Base-by-base conservation (phyloP, 768 basidiomycete genomes). In the Collybia mongolica region DNA sequence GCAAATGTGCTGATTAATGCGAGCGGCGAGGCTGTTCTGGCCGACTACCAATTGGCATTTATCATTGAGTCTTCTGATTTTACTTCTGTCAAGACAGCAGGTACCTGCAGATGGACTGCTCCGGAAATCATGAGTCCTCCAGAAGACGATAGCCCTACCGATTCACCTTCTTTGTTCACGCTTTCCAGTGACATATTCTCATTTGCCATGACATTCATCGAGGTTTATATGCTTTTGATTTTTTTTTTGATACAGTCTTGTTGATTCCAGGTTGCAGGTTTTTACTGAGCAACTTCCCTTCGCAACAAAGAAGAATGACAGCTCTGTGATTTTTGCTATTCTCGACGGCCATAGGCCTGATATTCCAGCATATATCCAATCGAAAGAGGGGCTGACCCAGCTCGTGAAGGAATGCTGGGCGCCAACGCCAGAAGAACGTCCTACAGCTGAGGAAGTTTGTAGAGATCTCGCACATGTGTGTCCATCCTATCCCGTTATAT, bases 41-140 rank as follows among this genome's bases (percentile, higher is more conserved):
- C 60, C 18, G 69, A 71, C 47, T 65, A 58, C 41, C 61, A 58
- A 7, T 59, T 70, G 12, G 58, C 55, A 2, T 56, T 56, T 17
- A 60, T 65, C 12, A 55, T 65, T 19, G 42, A 58, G 6, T 20
- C 47, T 5, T 46, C 55, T 12, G 57, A 63, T 12, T 62, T 61
- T 39, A 63, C 64, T 9, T 60, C 59, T 1, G 48, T 53, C 8
- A 59, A 60, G 22, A 60, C 60, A 3, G 60, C 61, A 1, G 64
- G 64, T 0, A 54, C 56, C 12, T 54, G 58, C 9, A 40, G 68
- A 24, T 71, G 69, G 69, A 63, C 55, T 28, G 66, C 68, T 2
- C 69, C 68, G 0, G 69, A 71, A 52, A 48, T 69, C 6, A 59
- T 67, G 48, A 52, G 54, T 24, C 55, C 60, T n/a, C 44, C 58